Evolutionary conservation across 2,329 filamentous ascomycete genomes (phyloP), one percentile per base, ranked within the genome.

Genomic region (Mollisiaceae sp.): DNA sequence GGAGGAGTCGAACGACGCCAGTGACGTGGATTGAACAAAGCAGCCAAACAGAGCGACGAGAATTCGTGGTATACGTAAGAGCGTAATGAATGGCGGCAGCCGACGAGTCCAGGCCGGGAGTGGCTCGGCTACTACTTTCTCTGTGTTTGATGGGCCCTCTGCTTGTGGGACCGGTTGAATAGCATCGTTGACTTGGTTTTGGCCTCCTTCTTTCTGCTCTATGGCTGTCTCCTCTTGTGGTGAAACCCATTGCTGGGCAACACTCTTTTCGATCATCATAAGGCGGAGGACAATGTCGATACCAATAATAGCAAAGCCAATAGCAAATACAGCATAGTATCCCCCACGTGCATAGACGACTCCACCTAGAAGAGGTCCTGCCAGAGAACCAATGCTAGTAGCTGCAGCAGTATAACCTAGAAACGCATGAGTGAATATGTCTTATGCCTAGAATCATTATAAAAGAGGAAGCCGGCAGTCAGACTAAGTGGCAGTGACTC

Each of bases 281-380:
- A 88, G 70, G 2, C 86, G 82, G 38, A 88, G 74, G 11, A 83
- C 58, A 54, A 88, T 82, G 68, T 89, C 86, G 4, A 87, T 59
- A 1, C 74, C 80, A 41, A 89, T 82, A 43, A 85, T 71, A 1
- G 78, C 84, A 74, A 88, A 88, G 18, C 82, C 82, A 73, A 88
- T 82, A 50, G 82, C 84, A 70, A 85, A 88, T 1, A 88, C 85
- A 6, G 84, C 79, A 69, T 87, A 85, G 66, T 90, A 90, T 0
- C 88, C 87, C 0, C 79, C 82, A 3, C 78, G 77, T 14, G 81
- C 83, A 73, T 91, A 93, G 0, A 92, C 85, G 0, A 90, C 81
- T 11, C 91, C 91, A 1, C 90, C 91, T 1, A 93, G 79, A 8
- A 91, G 78, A 0, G 91, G 91, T 0, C 86, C 86, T 5, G 89